Base-by-base conservation (phyloP, 768 basidiomycete genomes). In the Pisolithus orientalis region DNA sequence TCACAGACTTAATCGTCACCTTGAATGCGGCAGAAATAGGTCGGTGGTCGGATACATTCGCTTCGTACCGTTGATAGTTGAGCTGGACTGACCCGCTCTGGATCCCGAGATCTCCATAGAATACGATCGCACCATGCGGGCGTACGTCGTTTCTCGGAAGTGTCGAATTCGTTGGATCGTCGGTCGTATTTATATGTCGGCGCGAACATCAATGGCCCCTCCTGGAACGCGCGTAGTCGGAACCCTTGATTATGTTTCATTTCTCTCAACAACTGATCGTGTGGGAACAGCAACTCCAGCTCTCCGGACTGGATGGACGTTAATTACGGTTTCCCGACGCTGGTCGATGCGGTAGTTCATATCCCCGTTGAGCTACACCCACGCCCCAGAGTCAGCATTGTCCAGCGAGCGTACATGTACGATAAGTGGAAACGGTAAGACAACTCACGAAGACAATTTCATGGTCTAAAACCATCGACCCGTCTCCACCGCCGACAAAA, bases 91-190 rank as follows among this genome's bases (percentile, higher is more conserved):
- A 95, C 83, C 7, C 90, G 75, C 11, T 66, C 69, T 13, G 75
- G 72, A 14, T 76, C 79, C 14, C 73, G 74, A 39, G 80, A 72
- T 4, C 84, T 81, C 82, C 85, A 95, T 39, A 98, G 71, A 21
- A 99, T 81, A 5, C 95, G 85, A 65, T 99, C 95, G 65, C 95
- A 99, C 94, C 94, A 99, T 2, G 95, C 94, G 4, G 95, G 95
- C 7, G 84, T 76, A 0, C 95, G 85, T 11, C 79, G 77, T 68
- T 98, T 97, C 66, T 92, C 90, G 1, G 88, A 91, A 3, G 85
- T 76, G 64, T 99, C 95, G 60, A 91, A 99, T 56, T 83, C 79
- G 64, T 79, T 67, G 24, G 90, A 82, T 6, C 79, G 72, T 2
- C 81, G 82, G 65, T 95, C 92, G 70, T 96, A 97, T 69, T 96